Base-by-base conservation (phyloP, 495 filamentous ascomycete species). In the Letharia columbiana region DNA sequence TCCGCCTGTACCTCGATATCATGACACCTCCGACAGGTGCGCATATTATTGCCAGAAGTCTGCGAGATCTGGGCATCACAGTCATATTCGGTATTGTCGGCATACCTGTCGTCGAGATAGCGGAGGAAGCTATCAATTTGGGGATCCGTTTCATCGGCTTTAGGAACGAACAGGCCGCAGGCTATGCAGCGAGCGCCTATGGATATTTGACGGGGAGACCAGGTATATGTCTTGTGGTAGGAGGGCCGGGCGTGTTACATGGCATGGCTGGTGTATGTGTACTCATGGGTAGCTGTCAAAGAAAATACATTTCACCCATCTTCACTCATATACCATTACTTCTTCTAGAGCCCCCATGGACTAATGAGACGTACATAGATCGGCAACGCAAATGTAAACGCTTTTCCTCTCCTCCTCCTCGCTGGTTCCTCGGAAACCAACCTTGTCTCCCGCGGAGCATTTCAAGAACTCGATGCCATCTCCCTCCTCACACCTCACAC, bases 81-180 rank as follows among this genome's bases (percentile, higher is more conserved):
- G 81, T 86, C 52, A 79, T 88, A 70, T 88, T 88, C 72, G 86
- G 86, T 64, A 79, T 87, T 58, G 85, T 87, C 7, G 86, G 86
- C 42, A 84, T 88, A 58, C 86, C 86, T 15, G 81, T 87, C 4
- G 84, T 86, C 42, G 82, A 87, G 60, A 85, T 87, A 33, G 85
- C 84, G 40, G 84, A 87, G 71, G 82, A 86, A 64, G 83, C 80
- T 45, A 82, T 87, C 67, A 81, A 84, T 42, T 71, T 86, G 40
- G 84, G 85, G 3, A 86, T 89, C 67, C 81, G 83, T 40, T 88
- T 87, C 73, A 82, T 88, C 57, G 84, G 77, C 44, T 88, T 89
- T 70, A 74, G 86, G 20, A 89, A 89, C 64, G 86, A 89, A 66
- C 86, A 89, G 72, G 81, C 86, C 15, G 84, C 84, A 31, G 79